A percentile compares a stretch with the other conserved stretches of the same genome.
phyloP scores from a whole-genome alignment of 192 early-diverging fungal genomes.

The Phycomyces nitens region DNA sequence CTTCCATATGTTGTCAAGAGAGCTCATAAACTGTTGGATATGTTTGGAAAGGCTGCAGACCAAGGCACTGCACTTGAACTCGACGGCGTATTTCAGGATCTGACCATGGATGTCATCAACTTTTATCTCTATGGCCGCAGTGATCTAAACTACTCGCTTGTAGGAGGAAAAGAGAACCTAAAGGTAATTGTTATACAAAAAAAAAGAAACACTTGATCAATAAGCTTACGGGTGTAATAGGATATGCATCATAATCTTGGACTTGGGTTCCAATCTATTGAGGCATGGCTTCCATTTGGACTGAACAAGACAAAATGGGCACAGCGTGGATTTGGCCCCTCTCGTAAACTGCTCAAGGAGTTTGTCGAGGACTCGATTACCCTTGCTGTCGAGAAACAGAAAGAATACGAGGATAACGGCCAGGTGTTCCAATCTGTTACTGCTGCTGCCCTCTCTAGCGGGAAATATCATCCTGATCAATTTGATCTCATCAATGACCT shows the following conservation, averaged over 20 bases:
- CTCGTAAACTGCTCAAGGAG: slow-evolving; percentile 22
- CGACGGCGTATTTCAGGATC: slow-evolving; percentile 25
- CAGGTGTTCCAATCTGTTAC: slow-evolving; percentile 12
- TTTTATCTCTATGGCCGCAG: slow-evolving; percentile 36
- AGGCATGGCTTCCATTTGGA: slow-evolving; percentile 27
- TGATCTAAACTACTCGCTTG: slow-evolving; percentile 22
- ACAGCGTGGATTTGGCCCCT: slow-evolving; percentile 18
- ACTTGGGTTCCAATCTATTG: slow-evolving; percentile 24
- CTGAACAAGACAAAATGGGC: slow-evolving; percentile 34
- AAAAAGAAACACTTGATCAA: neutral
- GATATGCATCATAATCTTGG: slow-evolving; percentile 15
- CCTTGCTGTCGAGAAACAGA: slow-evolving; percentile 5
- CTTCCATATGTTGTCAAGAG: slow-evolving; percentile 27
- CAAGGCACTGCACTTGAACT: slow-evolving; percentile 20
- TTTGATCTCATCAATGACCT: slow-evolving; percentile 42
- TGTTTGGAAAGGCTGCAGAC: slow-evolving; percentile 13
- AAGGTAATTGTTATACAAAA: too few species aligned
- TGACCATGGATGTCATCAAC: slow-evolving; percentile 40
- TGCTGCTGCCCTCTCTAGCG: slow-evolving; percentile 17
- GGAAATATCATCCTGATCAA: slow-evolving; percentile 16
- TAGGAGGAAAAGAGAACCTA: slow-evolving; percentile 27
- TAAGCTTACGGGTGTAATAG: neutral
- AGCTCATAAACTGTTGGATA: neutral
- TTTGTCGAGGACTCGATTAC: slow-evolving; percentile 28
- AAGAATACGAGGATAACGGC: neutral